Evolutionary conservation across 345 rosid species (phyloP).

Genomic region (Brassica rapa): DNA sequence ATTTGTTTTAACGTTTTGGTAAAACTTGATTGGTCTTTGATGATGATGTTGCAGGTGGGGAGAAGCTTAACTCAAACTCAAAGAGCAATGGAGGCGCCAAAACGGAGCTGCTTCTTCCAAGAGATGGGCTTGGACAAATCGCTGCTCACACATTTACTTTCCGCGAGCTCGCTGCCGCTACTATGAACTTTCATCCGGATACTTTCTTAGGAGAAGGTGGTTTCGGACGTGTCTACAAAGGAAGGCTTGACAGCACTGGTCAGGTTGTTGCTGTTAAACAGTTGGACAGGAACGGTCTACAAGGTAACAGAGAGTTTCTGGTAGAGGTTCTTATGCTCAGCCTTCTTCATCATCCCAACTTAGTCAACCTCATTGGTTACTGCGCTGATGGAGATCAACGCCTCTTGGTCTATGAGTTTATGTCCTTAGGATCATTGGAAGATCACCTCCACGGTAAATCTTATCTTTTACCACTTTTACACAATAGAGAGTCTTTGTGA

Average conservation of each 20-base stretch:
- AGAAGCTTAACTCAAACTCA: conserved; percentile 67
- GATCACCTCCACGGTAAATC: conserved; percentile 94
- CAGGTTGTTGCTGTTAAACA: conserved; percentile 99
- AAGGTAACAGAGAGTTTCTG: conserved; percentile 95
- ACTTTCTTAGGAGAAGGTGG: conserved; percentile 98
- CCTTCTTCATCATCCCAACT: conserved; percentile 94
- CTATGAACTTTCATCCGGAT: conserved; percentile 86
- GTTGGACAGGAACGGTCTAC: conserved; percentile 93
- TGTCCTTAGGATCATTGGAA: conserved; percentile 96
- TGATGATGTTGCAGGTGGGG: conserved; percentile 64
- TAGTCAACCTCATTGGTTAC: conserved; percentile 93
- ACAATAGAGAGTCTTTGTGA: conserved; percentile 13
- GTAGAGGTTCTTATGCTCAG: conserved; percentile 99
- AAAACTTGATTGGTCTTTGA: conserved; percentile 11
- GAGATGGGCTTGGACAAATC: conserved; percentile 65
- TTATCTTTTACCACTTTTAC: not conserved
- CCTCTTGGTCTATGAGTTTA: conserved; percentile 95
- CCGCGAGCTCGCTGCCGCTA: conserved; percentile 89
- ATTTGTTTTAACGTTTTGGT: conserved; percentile 22
- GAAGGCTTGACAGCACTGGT: conserved; percentile 82
- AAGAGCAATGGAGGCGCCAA: conserved; percentile 67
- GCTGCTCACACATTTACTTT: conserved; percentile 91
- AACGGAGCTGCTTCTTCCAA: conserved; percentile 57
- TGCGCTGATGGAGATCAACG: conserved; percentile 99
- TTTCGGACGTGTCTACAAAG: conserved; percentile 93